Base-by-base conservation (phyloP, 257 asterid species). In the Ophiorrhiza pumila region DNA sequence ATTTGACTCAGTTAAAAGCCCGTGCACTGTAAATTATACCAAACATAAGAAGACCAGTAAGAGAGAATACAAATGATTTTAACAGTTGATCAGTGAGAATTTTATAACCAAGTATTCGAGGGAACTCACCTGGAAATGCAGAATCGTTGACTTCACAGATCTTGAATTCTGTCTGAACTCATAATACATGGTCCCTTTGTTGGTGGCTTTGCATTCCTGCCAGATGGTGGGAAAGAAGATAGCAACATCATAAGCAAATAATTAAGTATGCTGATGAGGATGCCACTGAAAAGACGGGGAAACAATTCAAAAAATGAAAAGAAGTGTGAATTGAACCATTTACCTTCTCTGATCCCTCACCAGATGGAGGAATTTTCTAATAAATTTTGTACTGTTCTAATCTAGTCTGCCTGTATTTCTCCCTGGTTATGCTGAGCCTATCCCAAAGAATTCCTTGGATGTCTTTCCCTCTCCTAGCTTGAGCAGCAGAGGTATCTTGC, bases 401-500 rank as follows among this genome's bases (percentile, higher is more conserved):
- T 81, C 98, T 93, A 53, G 94, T 88, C 77, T 85, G 85, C 78
- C 96, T 79, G 72, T 89, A 93, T 73, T 82, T 89, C 81, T 89
- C 96, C 72, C 97, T 88, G 68, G 94, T 89, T 73, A 89, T 83
- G 87, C 84, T 88, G 78, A 93, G 96, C 71, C 89, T 83, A 62
- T 89, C 92, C 98, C 98, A 93, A 29, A 96, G 98, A 83, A 93
- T 93, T 63, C 98, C 98, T 82, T 93, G 96, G 68, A 93, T 91
- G 82, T 93, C 97, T 90, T 82, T 91, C 12, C 97, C 97, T 73
- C 73, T 80, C 80, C 96, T 86, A 39, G 96, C 98, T 82, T 93
- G 90, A 73, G 97, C 89, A 1, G 98, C 97, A 42, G 96, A 87
- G 47, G 96, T 93, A 76, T 91, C 98, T 31, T 85, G 90, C 84